Evolutionary conservation across 148 eudicot genomes (phyloP), one percentile per base, ranked within the genome.

Genomic region (Bassia scoparia): DNA sequence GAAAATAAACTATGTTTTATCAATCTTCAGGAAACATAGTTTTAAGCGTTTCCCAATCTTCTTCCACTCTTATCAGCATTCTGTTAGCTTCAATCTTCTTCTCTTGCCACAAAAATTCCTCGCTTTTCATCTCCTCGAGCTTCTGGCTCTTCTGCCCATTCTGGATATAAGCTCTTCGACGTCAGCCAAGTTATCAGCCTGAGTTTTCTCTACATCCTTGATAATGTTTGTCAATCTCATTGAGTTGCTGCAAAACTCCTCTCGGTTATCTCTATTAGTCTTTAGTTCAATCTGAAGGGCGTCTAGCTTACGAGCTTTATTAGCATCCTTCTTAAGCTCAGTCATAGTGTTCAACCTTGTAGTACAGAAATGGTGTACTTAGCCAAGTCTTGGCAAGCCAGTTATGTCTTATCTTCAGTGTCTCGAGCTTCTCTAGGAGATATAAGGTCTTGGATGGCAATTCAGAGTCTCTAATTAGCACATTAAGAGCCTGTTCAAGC

Each of bases 251-350:
- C 71, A 71, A 20, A 78, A 59, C 53, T 72, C 76, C 49, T 74
- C 75, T 55, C 61, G 53, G 53, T 17, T 20, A 13, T 3, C 12
- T 63, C 46, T 35, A 11, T 13, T 75, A 70, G 35, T 18, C 6
- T 46, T n/a, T 54, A 52, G 16, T 21, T 69, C 14, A 34, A 29
- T 63, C 61, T 78, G 69, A n/a, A 66, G 2, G 31, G 44, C 49
- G 72, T 81, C 68, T 43, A 81, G 66, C 79, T 74, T 76, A 10
- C 70, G 69, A 67, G 79, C 84, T 68, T 74, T 59, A 34, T 69
- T 68, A 18, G 69, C 76, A 56, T 78, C 76, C 52, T 44, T 43
- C 35, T 78, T 73, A 23, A 81, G 50, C 14, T 67, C 84, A 21
- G 29, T 46, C 69, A 56, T 78, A 23, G 59, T 24, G 37, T 69